These are phyloP conservation scores for Fusarium temperatum DNA, from an alignment of 2,329 filamentous ascomycete species.

Conservation along the genomic window DNA sequence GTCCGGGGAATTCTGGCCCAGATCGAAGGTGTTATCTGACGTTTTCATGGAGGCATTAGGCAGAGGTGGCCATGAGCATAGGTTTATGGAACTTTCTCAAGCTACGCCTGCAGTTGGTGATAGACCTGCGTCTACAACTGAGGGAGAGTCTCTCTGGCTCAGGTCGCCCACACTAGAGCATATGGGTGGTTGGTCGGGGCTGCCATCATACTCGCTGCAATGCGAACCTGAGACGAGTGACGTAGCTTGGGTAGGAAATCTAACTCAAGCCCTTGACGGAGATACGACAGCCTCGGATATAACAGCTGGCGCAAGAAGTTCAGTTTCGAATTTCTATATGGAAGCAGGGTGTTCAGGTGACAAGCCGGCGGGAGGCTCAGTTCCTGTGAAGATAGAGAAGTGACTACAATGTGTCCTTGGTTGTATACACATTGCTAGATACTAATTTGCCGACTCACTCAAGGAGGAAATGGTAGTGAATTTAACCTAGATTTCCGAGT, in stretches of 20 bases:
- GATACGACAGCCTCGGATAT: neutral
- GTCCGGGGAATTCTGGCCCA: constrained; percentile 34
- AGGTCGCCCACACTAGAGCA: neutral
- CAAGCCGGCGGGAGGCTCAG: neutral
- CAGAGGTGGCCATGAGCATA: neutral
- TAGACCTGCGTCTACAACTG: neutral
- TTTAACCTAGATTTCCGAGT: neutral
- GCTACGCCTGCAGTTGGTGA: neutral
- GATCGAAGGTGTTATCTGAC: constrained; percentile 11
- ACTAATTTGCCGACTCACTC: neutral
- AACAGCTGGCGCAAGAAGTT: neutral
- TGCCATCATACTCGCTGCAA: neutral
- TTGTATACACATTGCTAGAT: neutral
- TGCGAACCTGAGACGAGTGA: neutral
- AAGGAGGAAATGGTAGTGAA: no score
- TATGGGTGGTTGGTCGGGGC: neutral
- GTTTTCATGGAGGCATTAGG: neutral
- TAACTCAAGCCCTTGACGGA: neutral
- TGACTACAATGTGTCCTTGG: neutral
- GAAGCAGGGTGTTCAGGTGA: neutral
- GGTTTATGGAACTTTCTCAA: neutral
- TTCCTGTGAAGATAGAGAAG: constrained; percentile 1
- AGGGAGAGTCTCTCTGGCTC: neutral
- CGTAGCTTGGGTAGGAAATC: neutral
- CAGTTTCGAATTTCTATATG: neutral